Conservation (phyloP, 306 rosid genomes). For the Lathyrus aphaca region DNA sequence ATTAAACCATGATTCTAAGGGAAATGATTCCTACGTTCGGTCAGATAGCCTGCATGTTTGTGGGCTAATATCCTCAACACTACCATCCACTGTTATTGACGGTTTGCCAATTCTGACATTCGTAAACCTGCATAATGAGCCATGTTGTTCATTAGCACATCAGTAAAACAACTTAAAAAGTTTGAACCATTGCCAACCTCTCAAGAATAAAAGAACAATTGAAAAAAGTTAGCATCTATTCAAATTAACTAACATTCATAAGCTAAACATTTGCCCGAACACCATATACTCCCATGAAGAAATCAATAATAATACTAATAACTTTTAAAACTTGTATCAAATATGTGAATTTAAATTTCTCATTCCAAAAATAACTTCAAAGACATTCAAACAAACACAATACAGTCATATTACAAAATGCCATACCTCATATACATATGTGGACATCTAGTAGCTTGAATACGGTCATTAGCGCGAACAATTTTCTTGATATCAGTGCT, state of each 20-base stretch:
- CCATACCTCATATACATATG: slow-evolving; percentile 59
- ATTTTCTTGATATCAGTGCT: slow-evolving; percentile 71
- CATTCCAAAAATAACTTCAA: not conserved
- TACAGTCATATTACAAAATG: not conserved
- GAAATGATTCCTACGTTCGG: slow-evolving; percentile 58
- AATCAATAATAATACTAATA: not conserved
- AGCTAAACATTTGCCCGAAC: slow-evolving; percentile 7
- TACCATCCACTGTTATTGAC: slow-evolving; percentile 54
- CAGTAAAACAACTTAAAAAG: slow-evolving; percentile 29
- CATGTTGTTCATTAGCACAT: slow-evolving; percentile 23
- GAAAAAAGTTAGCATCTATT: slow-evolving; percentile 18
- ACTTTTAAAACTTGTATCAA: not conserved
- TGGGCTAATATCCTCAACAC: slow-evolving; percentile 54
- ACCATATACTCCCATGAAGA: not conserved
- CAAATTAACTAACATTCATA: slow-evolving; percentile 9
- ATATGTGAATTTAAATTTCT: not conserved
- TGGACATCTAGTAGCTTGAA: slow-evolving; percentile 46
- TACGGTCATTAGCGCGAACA: slow-evolving; percentile 64
- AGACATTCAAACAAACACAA: slow-evolving; percentile 1
- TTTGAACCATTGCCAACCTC: not conserved
- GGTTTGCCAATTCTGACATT: slow-evolving; percentile 71
- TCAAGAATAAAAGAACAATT: slow-evolving; percentile 25
- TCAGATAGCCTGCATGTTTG: slow-evolving; percentile 85
- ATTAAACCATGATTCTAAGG: slow-evolving; percentile 3
- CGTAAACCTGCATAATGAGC: slow-evolving; percentile 58